These are phyloP conservation scores for Sanghuangporus weigelae DNA, from an alignment of 1,284 basidiomycete genomes.

Conservation along the genomic window DNA sequence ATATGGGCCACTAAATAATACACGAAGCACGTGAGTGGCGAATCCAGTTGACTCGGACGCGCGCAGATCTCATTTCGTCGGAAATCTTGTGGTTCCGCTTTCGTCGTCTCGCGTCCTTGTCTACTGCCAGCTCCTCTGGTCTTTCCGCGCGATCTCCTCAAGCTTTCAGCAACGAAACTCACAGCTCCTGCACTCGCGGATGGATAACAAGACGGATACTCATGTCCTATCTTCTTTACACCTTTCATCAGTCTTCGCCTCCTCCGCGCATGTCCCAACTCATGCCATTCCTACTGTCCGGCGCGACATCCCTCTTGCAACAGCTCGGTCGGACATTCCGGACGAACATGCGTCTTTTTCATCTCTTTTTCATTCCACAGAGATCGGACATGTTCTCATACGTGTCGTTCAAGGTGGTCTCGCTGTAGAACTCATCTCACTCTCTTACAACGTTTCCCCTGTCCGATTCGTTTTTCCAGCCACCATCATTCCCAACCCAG, in stretches of 20 bases:
- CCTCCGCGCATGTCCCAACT: conserved; percentile 41
- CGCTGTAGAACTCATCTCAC: conserved; percentile 71
- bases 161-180: neutral
- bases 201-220: conserved; percentile 30
- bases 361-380: conserved; percentile 49
- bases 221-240: conserved; percentile 55
- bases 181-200: neutral
- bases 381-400: conserved; percentile 65
- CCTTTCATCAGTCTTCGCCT: conserved; percentile 55
- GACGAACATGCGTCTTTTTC: conserved; percentile 73
- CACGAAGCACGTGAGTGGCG: neutral
- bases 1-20: neutral
- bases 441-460: conserved; percentile 57
- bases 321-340: conserved; percentile 45
- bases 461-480: conserved; percentile 78
- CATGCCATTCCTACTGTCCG: conserved; percentile 54
- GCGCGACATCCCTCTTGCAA: conserved; percentile 43
- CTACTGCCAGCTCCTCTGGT: neutral
- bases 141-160: neutral
- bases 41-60: neutral
- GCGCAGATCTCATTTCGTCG: neutral
- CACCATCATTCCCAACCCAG: conserved; percentile 59
- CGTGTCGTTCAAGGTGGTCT: conserved; percentile 73
- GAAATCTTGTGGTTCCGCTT: neutral
- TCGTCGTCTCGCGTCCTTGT: neutral